Conservation (phyloP, 768 basidiomycete species). For the Rickenella mellea region DNA sequence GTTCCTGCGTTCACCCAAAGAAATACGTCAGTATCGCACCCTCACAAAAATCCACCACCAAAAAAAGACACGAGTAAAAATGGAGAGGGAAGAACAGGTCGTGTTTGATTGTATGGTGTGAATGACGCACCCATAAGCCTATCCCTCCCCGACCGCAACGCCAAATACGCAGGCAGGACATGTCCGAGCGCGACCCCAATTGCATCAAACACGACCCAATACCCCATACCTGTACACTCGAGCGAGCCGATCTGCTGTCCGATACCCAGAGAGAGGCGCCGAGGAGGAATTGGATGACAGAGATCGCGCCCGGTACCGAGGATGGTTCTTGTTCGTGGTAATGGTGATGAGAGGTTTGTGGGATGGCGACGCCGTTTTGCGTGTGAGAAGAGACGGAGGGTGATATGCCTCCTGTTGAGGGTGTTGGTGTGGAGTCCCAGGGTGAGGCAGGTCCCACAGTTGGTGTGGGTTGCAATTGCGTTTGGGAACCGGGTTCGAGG, state of each 20-base stretch:
- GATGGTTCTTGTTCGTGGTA: no score
- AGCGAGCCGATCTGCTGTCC: conserved; percentile 90
- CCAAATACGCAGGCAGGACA: conserved; percentile 36
- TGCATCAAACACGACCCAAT: conserved; percentile 94
- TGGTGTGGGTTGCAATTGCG: conserved; percentile 36
- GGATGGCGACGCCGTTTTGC: conserved; percentile 1
- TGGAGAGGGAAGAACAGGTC: no score
- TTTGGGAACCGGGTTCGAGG: conserved; percentile 59
- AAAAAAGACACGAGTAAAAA: no score
- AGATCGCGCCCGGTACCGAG: conserved; percentile 5
- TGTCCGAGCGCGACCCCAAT: conserved; percentile 59
- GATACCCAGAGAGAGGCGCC: conserved; percentile 79
- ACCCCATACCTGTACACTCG: conserved; percentile 84
- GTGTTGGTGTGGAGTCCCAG: conserved; percentile 53
- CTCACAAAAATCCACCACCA: no score
- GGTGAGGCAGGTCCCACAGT: conserved; percentile 57
- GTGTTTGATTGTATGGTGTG: no score
- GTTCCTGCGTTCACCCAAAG: no score
- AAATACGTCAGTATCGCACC: not conserved
- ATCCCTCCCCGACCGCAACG: conserved; percentile 19
- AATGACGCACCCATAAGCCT: conserved; percentile 52
- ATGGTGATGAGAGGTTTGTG: no score
- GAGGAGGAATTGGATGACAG: conserved; percentile 38
- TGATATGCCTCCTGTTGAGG: conserved; percentile 10
- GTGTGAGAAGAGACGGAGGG: not conserved